Percentiles rank a stretch among this genome's conserved stretches.
Conservation (phyloP, 2,329 filamentous ascomycete species). For the Aspergillus thermomutatus region DNA sequence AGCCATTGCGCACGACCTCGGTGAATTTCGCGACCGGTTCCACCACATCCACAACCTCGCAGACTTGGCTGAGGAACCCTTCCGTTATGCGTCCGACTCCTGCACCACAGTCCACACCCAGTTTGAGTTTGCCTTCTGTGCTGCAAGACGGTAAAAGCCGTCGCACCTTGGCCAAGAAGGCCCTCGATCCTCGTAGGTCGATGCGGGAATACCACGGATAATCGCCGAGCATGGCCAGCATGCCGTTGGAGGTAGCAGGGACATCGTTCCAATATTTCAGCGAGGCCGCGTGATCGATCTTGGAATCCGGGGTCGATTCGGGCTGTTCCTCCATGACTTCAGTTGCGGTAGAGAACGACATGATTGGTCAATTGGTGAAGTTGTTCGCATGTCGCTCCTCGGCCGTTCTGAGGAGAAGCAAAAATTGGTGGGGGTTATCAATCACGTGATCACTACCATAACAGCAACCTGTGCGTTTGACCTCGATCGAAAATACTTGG, state of each 20-base stretch:
- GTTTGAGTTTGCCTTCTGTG: slow-evolving; percentile 16
- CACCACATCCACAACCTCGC: slow-evolving; percentile 73
- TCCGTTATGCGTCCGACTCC: slow-evolving; percentile 81
- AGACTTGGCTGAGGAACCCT: slow-evolving; percentile 68
- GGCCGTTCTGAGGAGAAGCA: background rate
- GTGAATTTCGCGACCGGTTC: slow-evolving; percentile 86
- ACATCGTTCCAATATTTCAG: slow-evolving; percentile 36
- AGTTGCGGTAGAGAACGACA: background rate
- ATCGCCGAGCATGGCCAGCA: slow-evolving; percentile 59
- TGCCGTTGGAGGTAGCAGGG: slow-evolving; percentile 53
- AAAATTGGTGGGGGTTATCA: background rate
- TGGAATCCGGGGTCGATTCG: slow-evolving; percentile 6
- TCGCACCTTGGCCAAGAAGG: slow-evolving; percentile 64
- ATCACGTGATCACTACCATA: background rate
- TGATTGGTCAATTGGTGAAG: background rate
- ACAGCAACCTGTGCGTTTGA: background rate
- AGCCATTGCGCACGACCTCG: slow-evolving; percentile 48
- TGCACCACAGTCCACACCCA: slow-evolving; percentile 60
- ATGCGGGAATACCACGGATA: slow-evolving; percentile 65
- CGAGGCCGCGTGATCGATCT: slow-evolving; percentile 34
- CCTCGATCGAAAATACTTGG: background rate
- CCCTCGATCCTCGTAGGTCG: slow-evolving; percentile 66
- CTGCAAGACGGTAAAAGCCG: slow-evolving; percentile 18
- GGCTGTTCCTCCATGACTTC: background rate
- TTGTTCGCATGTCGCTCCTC: background rate